Base-by-base conservation (phyloP, 2,329 filamentous ascomycete species). In the Cladophialophora chaetospira region DNA sequence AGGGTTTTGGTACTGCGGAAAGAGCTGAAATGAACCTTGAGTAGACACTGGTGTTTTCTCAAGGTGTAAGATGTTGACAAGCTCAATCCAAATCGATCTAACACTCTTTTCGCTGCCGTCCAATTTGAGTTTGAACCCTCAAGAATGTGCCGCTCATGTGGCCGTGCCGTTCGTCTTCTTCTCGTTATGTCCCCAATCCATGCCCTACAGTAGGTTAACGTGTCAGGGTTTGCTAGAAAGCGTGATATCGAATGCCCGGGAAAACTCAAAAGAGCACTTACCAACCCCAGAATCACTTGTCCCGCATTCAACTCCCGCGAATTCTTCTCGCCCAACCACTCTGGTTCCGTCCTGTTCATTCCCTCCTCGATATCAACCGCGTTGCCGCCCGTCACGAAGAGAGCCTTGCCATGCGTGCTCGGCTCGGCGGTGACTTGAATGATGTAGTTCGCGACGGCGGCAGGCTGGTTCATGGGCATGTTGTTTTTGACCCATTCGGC, bases 351-450 rank as follows among this genome's bases (percentile, higher is more conserved):
- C 11, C 69, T 65, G 50, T 75, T 69, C 17, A 77, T 64, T 13
- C 74, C 73, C 40, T 69, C 66, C 52, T 79, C 76, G 29, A 77
- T 72, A 38, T 77, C 73, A 69, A 75, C 77, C 3, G 70, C 74
- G 5, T 72, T 69, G 0, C 74, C 75, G 25, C 76, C 75, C 44
- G 74, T 73, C 11, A 78, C 71, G 48, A 73, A 77, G 57, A 77
- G 71, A 0, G 75, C 71, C 21, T 67, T 72, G 1, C 76, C 76
- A 40, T 73, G 49, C 25, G 55, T 52, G 5, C 23, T 29, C 25
- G 48, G 53, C 31, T 75, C 72, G 1, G 66, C 63, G 29, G 74
- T 51, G 1, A 75, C 66, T 8, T 71, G 71, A 1, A 70, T 69
- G 5, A 75, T 72, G 1, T 77, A 67, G 9, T 55, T 67, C 2